These are phyloP conservation scores for Erodium moschatum DNA, from an alignment of 441 rosid species.

Conservation along the genomic window DNA sequence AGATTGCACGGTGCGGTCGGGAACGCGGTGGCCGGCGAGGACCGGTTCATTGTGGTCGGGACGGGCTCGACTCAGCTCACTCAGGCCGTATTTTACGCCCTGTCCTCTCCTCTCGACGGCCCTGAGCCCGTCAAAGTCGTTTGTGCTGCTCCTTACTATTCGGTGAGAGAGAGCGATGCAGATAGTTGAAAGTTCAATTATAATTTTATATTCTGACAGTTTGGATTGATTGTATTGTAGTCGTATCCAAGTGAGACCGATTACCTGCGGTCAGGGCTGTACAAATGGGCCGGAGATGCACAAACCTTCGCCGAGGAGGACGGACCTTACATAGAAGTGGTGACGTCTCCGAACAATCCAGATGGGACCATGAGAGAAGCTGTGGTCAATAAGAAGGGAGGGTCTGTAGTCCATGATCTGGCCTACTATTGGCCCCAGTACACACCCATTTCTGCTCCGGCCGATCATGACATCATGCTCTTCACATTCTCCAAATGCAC, in stretches of 20 bases:
- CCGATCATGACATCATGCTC: slow-evolving; percentile 65
- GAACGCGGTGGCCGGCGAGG: slow-evolving; percentile 46
- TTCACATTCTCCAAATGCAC: slow-evolving; percentile 84
- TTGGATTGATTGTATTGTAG: slow-evolving; percentile 37
- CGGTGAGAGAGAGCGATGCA: slow-evolving; percentile 28
- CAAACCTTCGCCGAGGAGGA: slow-evolving; percentile 28
- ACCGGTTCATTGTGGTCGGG: slow-evolving; percentile 55
- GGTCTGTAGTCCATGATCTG: slow-evolving; percentile 58
- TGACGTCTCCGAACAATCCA: slow-evolving; percentile 76
- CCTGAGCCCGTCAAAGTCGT: slow-evolving; percentile 56
- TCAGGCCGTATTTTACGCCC: slow-evolving; percentile 65
- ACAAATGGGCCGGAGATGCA: slow-evolving; percentile 82
- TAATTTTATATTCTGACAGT: too few species aligned
- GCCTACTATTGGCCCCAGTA: slow-evolving; percentile 52
- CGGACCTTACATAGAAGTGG: slow-evolving; percentile 54
- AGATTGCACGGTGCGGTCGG: slow-evolving; percentile 51
- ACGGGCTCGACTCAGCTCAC: slow-evolving; percentile 76
- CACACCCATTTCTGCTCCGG: slow-evolving; percentile 49
- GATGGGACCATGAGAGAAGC: slow-evolving; percentile 57
- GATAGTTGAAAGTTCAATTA: too few species aligned
- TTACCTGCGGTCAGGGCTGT: slow-evolving; percentile 41
- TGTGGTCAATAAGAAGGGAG: slow-evolving; percentile 44
- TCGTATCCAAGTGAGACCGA: slow-evolving; percentile 45
- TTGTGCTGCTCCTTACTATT: slow-evolving; percentile 77
- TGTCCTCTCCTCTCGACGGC: slow-evolving; percentile 29